phyloP scores from a whole-genome alignment of 441 rosid genomes.

The Macaranga tanarius region DNA sequence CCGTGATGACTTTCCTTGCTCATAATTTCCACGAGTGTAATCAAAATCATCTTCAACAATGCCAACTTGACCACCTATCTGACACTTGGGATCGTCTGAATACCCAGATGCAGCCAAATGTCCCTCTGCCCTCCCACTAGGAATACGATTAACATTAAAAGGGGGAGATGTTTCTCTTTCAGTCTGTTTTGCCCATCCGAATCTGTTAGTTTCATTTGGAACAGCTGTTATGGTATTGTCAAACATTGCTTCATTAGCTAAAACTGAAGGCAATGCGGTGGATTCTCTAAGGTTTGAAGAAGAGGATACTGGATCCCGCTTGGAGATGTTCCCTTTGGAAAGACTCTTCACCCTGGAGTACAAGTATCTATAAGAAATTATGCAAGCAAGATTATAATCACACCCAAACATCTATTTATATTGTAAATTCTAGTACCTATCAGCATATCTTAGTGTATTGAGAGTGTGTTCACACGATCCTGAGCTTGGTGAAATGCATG shows the following conservation, averaged over 20 bases:
- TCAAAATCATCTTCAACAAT: conserved; percentile 38
- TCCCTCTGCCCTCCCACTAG: conserved; percentile 41
- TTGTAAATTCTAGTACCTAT: conserved; percentile 51
- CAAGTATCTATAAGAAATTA: conserved; percentile 15
- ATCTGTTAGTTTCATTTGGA: conserved; percentile 42
- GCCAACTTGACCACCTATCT: conserved; percentile 28
- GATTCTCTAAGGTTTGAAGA: conserved; percentile 58
- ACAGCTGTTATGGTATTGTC: conserved; percentile 39
- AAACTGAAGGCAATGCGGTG: conserved; percentile 41
- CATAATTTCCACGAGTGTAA: conserved; percentile 37
- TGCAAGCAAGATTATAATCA: not conserved
- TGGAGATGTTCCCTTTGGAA: conserved; percentile 70
- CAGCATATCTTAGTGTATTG: conserved; percentile 88
- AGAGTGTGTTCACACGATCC: conserved; percentile 95
- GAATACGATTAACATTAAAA: conserved; percentile 28
- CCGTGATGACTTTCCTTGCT: conserved; percentile 40
- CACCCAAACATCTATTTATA: not conserved
- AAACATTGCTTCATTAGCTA: conserved; percentile 35
- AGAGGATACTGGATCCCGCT: conserved; percentile 53
- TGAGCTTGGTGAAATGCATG: conserved; percentile 92
- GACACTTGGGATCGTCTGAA: conserved; percentile 31
- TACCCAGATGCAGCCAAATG: conserved; percentile 26
- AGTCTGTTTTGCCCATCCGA: conserved; percentile 43
- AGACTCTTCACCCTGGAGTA: conserved; percentile 82
- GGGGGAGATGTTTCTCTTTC: conserved; percentile 43